A percentile compares a stretch with the other conserved stretches of the same genome.
Conservation (phyloP, 1,284 basidiomycete genomes). For the Pseudozyma hubeiensis region DNA sequence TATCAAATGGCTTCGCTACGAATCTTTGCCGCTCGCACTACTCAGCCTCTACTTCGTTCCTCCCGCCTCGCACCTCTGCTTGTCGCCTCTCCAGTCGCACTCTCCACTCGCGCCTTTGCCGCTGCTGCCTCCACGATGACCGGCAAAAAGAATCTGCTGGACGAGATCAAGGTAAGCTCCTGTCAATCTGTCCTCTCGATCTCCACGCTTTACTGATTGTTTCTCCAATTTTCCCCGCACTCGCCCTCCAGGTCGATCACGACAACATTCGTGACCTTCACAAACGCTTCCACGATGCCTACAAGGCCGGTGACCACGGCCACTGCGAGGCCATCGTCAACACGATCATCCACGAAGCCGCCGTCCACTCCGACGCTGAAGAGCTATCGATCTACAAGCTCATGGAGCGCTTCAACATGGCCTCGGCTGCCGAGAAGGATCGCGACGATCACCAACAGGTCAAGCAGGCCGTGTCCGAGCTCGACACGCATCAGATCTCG, state of each 20-base stretch:
- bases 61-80: neutral
- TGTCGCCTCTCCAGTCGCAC: neutral
- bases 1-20: constrained; percentile 18
- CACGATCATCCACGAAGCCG: constrained; percentile 39
- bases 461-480: constrained; percentile 47
- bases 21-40: constrained; percentile 11
- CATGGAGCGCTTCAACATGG: constrained; percentile 34
- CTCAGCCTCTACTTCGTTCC: neutral
- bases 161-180: constrained; percentile 38
- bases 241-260: constrained; percentile 39
- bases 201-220: neutral
- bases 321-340: constrained; percentile 36
- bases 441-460: constrained; percentile 54
- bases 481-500: constrained; percentile 38
- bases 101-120: constrained; percentile 9
- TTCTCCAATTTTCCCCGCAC: neutral
- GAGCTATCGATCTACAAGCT: constrained; percentile 57
- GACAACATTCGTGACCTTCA: constrained; percentile 54
- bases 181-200: neutral
- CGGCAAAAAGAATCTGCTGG: constrained; percentile 8
- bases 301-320: constrained; percentile 23
- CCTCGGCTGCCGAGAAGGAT: constrained; percentile 27
- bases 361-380: constrained; percentile 41
- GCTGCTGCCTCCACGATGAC: constrained; percentile 20
- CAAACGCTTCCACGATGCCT: constrained; percentile 28